Conservation (phyloP, 352 stramenopile species). For the Hyphochytrium catenoides region DNA sequence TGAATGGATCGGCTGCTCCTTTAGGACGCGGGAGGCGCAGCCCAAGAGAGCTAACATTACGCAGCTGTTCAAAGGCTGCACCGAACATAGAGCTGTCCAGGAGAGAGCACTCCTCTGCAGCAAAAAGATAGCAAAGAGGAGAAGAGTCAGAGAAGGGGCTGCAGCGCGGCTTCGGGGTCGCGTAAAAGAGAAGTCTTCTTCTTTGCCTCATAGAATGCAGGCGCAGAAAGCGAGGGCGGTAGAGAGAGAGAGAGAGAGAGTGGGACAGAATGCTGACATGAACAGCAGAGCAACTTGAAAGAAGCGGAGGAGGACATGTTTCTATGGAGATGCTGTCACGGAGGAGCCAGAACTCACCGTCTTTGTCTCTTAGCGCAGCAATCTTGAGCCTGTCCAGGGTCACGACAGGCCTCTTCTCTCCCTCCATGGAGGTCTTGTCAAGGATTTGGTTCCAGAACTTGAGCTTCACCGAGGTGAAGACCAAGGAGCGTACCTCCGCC, state of each 20-base stretch:
- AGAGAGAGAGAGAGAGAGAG: no score
- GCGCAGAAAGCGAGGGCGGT: no score
- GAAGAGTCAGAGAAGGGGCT: no score
- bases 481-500: slow-evolving; percentile 24
- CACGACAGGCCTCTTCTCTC: slow-evolving; percentile 27
- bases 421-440: slow-evolving; percentile 31
- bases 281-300: no score
- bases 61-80: slow-evolving; percentile 26
- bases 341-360: slow-evolving; percentile 11
- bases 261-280: no score
- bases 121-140: no score
- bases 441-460: slow-evolving; percentile 33
- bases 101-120: no score
- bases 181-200: no score
- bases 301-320: no score
- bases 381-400: slow-evolving; percentile 35
- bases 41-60: slow-evolving; percentile 16
- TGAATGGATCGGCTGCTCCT: slow-evolving; percentile 42
- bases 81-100: slow-evolving; percentile 37
- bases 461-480: slow-evolving; percentile 47
- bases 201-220: no score
- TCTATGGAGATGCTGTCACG: no score
- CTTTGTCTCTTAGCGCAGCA: slow-evolving; percentile 10
- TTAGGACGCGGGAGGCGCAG: slow-evolving; percentile 38
- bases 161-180: no score